Conservation (phyloP, 2,329 filamentous ascomycete species). For the Monilinia laxa region DNA sequence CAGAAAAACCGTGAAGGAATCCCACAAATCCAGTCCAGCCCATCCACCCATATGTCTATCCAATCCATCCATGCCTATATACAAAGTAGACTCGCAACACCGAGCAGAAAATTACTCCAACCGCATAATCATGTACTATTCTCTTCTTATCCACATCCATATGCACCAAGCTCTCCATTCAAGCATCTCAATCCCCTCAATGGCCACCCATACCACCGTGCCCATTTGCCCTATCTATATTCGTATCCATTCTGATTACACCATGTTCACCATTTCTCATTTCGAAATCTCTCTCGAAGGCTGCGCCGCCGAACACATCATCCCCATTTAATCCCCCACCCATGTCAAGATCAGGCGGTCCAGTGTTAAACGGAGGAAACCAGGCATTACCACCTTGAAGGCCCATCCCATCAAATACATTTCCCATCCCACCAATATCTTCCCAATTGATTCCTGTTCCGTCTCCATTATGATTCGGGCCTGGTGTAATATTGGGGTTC, state of each 20-base stretch:
- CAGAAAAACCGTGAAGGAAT: not conserved
- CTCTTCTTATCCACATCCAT: not conserved
- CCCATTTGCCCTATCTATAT: not conserved
- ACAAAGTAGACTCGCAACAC: not conserved
- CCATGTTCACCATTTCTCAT: not conserved
- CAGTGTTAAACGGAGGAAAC: conserved; percentile 92
- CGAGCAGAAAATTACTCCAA: not conserved
- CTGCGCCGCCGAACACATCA: conserved; percentile 31
- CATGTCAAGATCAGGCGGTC: conserved; percentile 61
- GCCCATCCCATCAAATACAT: conserved; percentile 1
- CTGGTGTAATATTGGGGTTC: not conserved
- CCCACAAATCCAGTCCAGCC: not conserved
- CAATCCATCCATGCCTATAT: not conserved
- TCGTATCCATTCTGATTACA: conserved; percentile 7
- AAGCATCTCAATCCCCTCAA: not conserved
- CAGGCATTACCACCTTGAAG: conserved; percentile 59
- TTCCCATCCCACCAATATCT: conserved; percentile 18
- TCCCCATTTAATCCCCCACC: conserved; percentile 43
- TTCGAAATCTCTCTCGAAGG: conserved; percentile 12
- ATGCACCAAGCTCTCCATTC: not conserved
- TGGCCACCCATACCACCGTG: not conserved
- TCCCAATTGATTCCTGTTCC: conserved; percentile 24
- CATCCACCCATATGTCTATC: not conserved
- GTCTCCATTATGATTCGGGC: not conserved
- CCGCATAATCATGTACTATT: not conserved